Evolutionary conservation across 1,284 basidiomycete genomes (phyloP).

Genomic region (Malassezia furfur): DNA sequence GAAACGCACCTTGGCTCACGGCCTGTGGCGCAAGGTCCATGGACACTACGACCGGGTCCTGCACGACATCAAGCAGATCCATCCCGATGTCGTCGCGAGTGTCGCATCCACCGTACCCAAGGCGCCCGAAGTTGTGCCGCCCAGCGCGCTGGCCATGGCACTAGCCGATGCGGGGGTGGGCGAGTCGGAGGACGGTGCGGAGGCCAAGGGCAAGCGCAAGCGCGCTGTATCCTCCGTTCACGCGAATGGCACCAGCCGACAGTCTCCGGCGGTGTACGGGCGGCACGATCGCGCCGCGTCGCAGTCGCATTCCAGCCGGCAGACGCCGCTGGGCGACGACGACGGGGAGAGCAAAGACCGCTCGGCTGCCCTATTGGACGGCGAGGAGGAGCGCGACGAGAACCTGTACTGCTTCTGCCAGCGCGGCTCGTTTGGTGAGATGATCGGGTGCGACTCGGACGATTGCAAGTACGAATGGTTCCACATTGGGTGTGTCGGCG

Average conservation of each 20-base stretch:
- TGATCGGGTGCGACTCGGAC: conserved; percentile 38
- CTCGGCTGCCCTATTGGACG: background rate
- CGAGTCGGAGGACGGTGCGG: conserved; percentile 19
- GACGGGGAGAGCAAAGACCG: background rate
- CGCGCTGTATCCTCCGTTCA: background rate
- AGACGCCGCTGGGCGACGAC: background rate
- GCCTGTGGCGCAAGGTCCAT: conserved; percentile 29
- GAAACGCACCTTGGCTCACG: conserved; percentile 30
- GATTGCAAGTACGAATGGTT: conserved; percentile 47
- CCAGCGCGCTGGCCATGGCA: conserved; percentile 21
- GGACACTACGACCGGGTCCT: conserved; percentile 31
- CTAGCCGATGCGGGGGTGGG: conserved; percentile 27
- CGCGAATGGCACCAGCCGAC: background rate
- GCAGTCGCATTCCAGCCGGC: background rate
- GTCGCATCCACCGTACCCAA: conserved; percentile 23
- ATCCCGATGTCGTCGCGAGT: conserved; percentile 32
- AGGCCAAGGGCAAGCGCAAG: background rate
- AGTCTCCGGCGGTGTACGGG: background rate
- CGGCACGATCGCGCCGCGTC: background rate
- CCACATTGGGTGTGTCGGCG: conserved; percentile 45
- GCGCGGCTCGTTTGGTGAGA: conserved; percentile 44
- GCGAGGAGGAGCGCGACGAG: conserved; percentile 35
- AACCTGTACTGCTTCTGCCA: conserved; percentile 47
- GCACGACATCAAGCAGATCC: conserved; percentile 33
- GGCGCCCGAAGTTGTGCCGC: conserved; percentile 16